Evolutionary conservation across 495 filamentous ascomycete genomes (phyloP), one percentile per base, ranked within the genome.

Genomic region (Penicillium egyptiacum): DNA sequence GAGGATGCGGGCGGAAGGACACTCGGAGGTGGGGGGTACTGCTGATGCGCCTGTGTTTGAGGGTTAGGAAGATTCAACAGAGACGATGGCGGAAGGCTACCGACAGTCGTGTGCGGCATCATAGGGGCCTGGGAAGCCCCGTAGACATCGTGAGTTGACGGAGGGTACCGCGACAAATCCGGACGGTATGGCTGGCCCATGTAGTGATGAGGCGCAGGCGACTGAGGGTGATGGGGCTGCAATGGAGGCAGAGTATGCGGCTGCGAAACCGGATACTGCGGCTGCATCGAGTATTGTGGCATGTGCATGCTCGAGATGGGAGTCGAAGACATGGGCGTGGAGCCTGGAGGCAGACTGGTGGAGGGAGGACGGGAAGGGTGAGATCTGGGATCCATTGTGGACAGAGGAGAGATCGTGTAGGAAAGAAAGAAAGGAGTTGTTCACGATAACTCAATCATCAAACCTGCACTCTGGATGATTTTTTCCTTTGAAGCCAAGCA

Each of bases 161-260:
- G 77, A 41, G 85, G 82, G 56, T 78, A 86, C 61, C 85, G 79
- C 50, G 83, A 81, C 55, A 84, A 80, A 59, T 88, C 84, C 53
- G 85, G 84, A 53, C 83, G 72, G 79, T 88, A 72, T 53, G 70
- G 71, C 68, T 78, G 75, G 43, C 75, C 78, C 81, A 88, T 87
- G 68, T 80, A 81, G 62, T 80, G 75, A 65, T 79, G 75, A 54
- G 75, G 72, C 59, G 69, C 71, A 49, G 76, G 76, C 40, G 76
- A 77, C 57, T 76, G 75, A 54, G 66, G 67, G 59, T 82, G 78
- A 70, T 82, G 84, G 55, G 83, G 81, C 71, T 89, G 86, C 52
- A 89, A 75, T 35, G 86, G 86, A 42, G 86, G 86, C 64, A 89
- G 77, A n/a, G 86, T 88, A 68, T 89, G 85, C 61, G 83, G 75